Base-by-base conservation (phyloP, 805 yeast genomes). In the Ogataea polymorpha region DNA sequence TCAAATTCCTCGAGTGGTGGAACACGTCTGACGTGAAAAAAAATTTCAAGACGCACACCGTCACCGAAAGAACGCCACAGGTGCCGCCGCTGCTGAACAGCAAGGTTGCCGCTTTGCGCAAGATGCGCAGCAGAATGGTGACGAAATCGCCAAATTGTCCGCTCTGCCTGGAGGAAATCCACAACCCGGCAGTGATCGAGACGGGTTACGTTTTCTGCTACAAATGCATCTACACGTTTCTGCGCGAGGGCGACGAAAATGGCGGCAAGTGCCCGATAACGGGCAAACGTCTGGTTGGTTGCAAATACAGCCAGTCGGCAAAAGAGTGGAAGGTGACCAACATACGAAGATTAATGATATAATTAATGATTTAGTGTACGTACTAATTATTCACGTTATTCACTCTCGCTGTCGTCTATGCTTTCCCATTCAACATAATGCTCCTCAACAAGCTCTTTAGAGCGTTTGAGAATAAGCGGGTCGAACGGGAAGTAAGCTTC, bases 401-500 rank as follows among this genome's bases (percentile, higher is more conserved):
- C 59, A 40, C 55, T 51, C 17, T 60, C 66, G 38, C 60, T 54
- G 39, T 76, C 85, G 29, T 82, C 82, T 24, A 80, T 86, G 31
- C 79, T 89, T 26, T 73, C 74, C 98, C 98, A 91, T 54, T 89
- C 93, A 20, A 90, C 79, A 56, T 80, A 85, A 44, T 73, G 71
- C 5, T 65, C 70, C 23, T 72, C 67, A 41, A 93, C 65, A 24
- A 78, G 59, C 28, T 65, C 61, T 53, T 80, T 78, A 35, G 86
- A 75, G 9, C 64, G 64, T 32, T 81, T 83, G 48, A 91, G 72
- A 37, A 85, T 77, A 46, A 93, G 64, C 1, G 99, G 99, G 67
- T 91, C 98, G 60, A 86, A 91, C 10, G 99, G 99, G 64, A 91
- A 91, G 60, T 88, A 91, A n/a, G 93, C 89, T 60, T 90, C 96